Evolutionary conservation across 2,329 filamentous ascomycete species (phyloP).

Genomic region (Talaromyces sp.): DNA sequence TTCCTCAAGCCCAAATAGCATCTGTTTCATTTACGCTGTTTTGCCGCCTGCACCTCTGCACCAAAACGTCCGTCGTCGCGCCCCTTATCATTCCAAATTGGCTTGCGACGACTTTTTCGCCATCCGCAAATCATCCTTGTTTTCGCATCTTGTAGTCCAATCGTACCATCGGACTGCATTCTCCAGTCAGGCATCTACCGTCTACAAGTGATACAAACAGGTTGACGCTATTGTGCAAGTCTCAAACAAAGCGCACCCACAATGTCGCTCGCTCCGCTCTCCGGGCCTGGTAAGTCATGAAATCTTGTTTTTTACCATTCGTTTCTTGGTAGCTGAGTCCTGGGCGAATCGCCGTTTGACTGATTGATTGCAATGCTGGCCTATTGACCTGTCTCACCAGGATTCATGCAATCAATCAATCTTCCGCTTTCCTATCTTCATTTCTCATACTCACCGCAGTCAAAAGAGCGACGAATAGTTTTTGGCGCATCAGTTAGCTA

Average conservation of each 20-base stretch:
- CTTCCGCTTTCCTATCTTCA: constrained; percentile 16
- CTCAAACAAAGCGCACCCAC: constrained; percentile 17
- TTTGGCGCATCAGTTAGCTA: neutral
- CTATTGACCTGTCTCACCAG: constrained; percentile 2
- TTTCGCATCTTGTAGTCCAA: neutral
- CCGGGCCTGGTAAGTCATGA: constrained; percentile 26
- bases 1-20: constrained; percentile 7
- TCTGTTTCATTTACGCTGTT: constrained; percentile 2
- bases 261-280: constrained; percentile 26
- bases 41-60: constrained; percentile 6
- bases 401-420: constrained; percentile 2
- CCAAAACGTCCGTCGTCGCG: constrained; percentile 10
- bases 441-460: neutral
- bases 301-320: constrained; percentile 8
- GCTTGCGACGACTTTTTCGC: constrained; percentile 9
- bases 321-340: constrained; percentile 7
- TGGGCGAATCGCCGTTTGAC: neutral
- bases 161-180: constrained; percentile 5
- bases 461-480: neutral
- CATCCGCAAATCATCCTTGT: neutral
- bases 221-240: constrained; percentile 13
- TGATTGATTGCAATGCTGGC: neutral
- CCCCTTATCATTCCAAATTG: constrained; percentile 8
- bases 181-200: neutral
- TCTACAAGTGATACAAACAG: constrained; percentile 11